These are phyloP conservation scores for Solanum gandarillasii DNA, from an alignment of 257 asterid genomes.

Conservation along the genomic window DNA sequence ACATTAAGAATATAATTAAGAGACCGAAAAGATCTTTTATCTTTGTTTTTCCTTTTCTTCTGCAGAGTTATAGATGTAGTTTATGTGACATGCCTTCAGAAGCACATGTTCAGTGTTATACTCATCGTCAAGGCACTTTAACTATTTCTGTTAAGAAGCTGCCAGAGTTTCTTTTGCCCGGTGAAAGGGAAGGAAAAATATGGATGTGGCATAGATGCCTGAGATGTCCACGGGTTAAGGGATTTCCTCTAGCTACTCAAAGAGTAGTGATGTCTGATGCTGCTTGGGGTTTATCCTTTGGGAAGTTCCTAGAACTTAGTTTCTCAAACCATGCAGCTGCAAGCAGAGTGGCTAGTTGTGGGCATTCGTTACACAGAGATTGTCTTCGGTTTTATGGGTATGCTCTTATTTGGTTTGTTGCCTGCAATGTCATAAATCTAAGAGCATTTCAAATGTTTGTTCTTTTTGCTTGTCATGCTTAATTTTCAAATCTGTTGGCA, in stretches of 20 bases:
- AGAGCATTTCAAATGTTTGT: not conserved
- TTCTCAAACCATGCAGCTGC: slow-evolving; percentile 99
- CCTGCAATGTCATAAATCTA: not conserved
- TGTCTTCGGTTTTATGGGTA: slow-evolving; percentile 99
- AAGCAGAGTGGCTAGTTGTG: slow-evolving; percentile 99
- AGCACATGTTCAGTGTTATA: slow-evolving; percentile 93
- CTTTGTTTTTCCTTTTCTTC: slow-evolving; percentile 3
- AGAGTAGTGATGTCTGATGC: slow-evolving; percentile 98
- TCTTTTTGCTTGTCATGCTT: not conserved
- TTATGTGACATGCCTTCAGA: slow-evolving; percentile 91
- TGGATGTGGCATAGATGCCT: slow-evolving; percentile 99
- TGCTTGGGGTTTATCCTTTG: slow-evolving; percentile 96
- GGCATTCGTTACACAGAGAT: slow-evolving; percentile 94
- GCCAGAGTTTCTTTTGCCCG: slow-evolving; percentile 64
- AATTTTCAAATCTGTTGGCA: not conserved
- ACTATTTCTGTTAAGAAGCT: slow-evolving; percentile 89
- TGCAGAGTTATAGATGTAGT: slow-evolving; percentile 63
- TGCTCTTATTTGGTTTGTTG: slow-evolving; percentile 6
- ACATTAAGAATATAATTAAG: not conserved
- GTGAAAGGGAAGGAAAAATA: slow-evolving; percentile 79
- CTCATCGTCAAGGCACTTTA: slow-evolving; percentile 91
- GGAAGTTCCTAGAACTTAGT: slow-evolving; percentile 96
- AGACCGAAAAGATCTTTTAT: not conserved
- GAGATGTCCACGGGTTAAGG: slow-evolving; percentile 72
- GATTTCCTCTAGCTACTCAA: slow-evolving; percentile 91